A percentile compares a stretch with the other conserved stretches of the same genome.
Evolutionary conservation across 192 early-diverging fungal species (phyloP).

Genomic region (Rhizophagus sp.): DNA sequence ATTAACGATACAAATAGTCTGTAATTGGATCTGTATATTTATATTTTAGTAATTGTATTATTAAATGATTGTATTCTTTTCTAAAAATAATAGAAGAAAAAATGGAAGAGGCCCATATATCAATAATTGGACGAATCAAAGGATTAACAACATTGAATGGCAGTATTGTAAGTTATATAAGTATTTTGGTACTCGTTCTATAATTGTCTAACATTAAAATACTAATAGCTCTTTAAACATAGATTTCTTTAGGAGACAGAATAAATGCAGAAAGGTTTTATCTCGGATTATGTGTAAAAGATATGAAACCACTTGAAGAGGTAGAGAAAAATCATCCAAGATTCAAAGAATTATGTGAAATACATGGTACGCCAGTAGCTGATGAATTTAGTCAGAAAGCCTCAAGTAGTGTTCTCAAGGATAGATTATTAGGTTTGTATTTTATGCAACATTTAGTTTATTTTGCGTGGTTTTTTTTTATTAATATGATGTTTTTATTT

Average conservation of each 20-base stretch:
- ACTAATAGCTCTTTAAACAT: not conserved
- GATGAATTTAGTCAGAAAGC: conserved; percentile 37
- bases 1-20: conserved; percentile 31
- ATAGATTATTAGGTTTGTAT: conserved; percentile 43
- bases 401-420: conserved; percentile 43
- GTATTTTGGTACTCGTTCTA: not conserved
- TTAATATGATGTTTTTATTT: not conserved
- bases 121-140: conserved; percentile 48
- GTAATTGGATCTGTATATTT: not conserved
- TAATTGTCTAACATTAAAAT: not conserved
- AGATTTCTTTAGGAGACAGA: conserved; percentile 42
- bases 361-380: conserved; percentile 40
- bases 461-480: not conserved
- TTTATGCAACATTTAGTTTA: not conserved
- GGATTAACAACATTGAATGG: conserved; percentile 48
- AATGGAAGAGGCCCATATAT: conserved; percentile 25
- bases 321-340: conserved; percentile 49
- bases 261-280: conserved; percentile 58
- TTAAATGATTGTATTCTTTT: not conserved
- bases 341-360: conserved; percentile 50
- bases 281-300: conserved; percentile 36
- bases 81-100: conserved; percentile 30
- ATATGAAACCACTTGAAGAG: conserved; percentile 38
- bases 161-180: conserved; percentile 42
- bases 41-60: not conserved